Conservation (phyloP, 768 basidiomycete genomes). For the Leccinum boreale region DNA sequence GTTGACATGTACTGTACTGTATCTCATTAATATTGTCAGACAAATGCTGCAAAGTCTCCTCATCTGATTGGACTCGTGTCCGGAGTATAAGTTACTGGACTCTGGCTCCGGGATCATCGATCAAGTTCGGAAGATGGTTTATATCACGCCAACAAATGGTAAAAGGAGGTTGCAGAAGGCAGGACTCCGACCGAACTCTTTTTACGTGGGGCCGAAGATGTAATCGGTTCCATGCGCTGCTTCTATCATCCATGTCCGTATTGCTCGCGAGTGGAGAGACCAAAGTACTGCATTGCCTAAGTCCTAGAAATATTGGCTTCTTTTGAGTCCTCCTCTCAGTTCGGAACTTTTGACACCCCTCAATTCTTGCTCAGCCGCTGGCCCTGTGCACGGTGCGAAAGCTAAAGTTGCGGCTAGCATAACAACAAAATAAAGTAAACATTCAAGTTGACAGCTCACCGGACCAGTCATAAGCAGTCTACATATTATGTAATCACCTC, state of each 20-base stretch:
- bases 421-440: conserved; percentile 1
- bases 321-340: background rate
- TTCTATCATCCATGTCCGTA: conserved; percentile 2
- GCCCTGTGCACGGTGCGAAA: conserved; percentile 4
- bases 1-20: background rate
- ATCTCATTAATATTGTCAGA: background rate
- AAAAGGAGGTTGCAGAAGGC: background rate
- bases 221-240: conserved; percentile 15
- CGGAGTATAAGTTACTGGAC: background rate
- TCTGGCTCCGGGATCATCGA: background rate
- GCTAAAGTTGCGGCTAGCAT: background rate
- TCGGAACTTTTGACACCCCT: conserved; percentile 1
- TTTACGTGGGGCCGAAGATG: conserved; percentile 16
- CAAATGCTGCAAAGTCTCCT: background rate
- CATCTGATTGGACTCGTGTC: background rate
- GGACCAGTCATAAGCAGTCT: background rate
- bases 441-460: conserved; percentile 3
- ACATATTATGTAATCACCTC: background rate
- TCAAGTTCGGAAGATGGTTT: background rate
- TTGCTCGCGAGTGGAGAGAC: background rate
- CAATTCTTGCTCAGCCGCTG: background rate
- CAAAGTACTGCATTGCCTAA: background rate
- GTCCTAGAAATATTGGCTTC: background rate
- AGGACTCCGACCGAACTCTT: background rate
- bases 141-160: background rate